Evolutionary conservation across 2,329 filamentous ascomycete species (phyloP).

Genomic region (Calonectria ilicicola): DNA sequence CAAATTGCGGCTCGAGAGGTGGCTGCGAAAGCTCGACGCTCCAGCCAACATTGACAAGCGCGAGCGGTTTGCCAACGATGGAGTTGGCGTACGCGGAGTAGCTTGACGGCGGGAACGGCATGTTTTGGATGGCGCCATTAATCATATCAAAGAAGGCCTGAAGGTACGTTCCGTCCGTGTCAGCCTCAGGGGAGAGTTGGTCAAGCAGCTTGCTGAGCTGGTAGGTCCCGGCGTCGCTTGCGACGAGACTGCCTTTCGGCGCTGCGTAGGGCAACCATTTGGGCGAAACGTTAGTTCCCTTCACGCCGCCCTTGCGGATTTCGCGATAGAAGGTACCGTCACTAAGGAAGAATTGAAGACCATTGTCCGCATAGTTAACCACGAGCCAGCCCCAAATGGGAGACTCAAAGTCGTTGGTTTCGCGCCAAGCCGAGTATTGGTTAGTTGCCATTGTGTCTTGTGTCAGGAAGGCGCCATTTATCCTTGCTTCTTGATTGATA

Average conservation of each 20-base stretch:
- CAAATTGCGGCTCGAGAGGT: background rate
- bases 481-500: background rate
- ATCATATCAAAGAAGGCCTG: slow-evolving; percentile 5
- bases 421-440: background rate
- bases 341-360: background rate
- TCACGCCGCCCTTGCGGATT: background rate
- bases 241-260: background rate
- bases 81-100: background rate
- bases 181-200: background rate
- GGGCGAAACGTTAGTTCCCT: background rate
- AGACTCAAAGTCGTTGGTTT: background rate
- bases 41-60: slow-evolving; percentile 1
- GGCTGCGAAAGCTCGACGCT: background rate
- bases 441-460: background rate
- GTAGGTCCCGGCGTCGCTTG: background rate
- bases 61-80: background rate
- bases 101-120: background rate
- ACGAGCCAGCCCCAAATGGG: slow-evolving; percentile 11
- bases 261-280: background rate
- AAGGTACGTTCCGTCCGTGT: background rate
- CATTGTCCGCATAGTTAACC: background rate
- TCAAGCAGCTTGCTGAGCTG: background rate
- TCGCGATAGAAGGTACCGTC: slow-evolving; percentile 5
- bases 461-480: background rate
- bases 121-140: background rate